A percentile compares a stretch with the other conserved stretches of the same genome.
These are phyloP conservation scores for Escallonia rubra DNA, from an alignment of 129 eudicot genomes.

Conservation along the genomic window DNA sequence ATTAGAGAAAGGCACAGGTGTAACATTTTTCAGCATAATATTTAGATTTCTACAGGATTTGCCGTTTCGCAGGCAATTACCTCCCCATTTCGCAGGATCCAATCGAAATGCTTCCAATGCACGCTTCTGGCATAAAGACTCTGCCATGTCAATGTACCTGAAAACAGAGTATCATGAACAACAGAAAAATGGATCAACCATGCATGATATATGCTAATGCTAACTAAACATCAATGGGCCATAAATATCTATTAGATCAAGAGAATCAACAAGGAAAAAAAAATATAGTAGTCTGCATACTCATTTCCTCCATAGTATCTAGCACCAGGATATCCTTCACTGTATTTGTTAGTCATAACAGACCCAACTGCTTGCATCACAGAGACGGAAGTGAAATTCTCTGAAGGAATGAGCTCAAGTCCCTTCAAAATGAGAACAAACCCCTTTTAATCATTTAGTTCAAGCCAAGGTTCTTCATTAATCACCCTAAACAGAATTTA, in stretches of 20 bases:
- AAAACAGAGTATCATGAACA: neutral
- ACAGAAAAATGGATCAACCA: neutral
- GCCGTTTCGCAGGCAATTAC: slow-evolving; percentile 21
- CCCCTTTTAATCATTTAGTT: neutral
- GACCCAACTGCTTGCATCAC: slow-evolving; percentile 99
- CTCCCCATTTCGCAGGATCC: slow-evolving; percentile 99
- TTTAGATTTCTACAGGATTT: neutral
- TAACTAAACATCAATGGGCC: neutral
- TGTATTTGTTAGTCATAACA: slow-evolving; percentile 98
- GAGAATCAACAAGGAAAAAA: slow-evolving; percentile 1
- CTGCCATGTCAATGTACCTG: slow-evolving; percentile 99
- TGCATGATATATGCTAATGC: neutral
- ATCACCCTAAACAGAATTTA: too few relatives aligned
- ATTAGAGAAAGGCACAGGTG: neutral
- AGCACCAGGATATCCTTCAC: slow-evolving; percentile 99
- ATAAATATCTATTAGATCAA: neutral
- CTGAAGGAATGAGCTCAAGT: slow-evolving; percentile 94
- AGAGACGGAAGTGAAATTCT: slow-evolving; percentile 91
- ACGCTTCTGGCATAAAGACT: slow-evolving; percentile 92
- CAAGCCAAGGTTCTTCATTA: too few relatives aligned
- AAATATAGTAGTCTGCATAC: slow-evolving; percentile 37
- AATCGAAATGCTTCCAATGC: slow-evolving; percentile 97
- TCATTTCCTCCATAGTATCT: slow-evolving; percentile 99
- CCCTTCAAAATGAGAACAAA: slow-evolving; percentile 43
- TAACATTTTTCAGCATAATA: neutral